Conservation (phyloP, 495 filamentous ascomycete genomes). For the Penicillium taxi region DNA sequence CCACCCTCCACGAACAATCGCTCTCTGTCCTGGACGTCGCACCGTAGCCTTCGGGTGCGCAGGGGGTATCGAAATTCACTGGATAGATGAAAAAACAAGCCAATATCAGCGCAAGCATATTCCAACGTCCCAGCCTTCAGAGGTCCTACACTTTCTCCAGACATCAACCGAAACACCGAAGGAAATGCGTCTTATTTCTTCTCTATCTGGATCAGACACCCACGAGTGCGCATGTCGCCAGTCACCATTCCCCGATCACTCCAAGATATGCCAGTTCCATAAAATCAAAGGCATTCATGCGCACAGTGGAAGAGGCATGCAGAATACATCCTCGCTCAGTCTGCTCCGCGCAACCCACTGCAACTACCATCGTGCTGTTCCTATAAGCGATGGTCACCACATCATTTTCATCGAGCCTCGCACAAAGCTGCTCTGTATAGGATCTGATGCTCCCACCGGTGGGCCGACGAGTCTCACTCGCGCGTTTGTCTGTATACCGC, state of each 20-base stretch:
- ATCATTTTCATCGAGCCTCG: constrained; percentile 62
- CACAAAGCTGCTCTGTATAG: constrained; percentile 53
- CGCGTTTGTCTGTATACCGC: constrained; percentile 33
- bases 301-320: constrained; percentile 18
- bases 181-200: constrained; percentile 59
- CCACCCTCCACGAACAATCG: constrained; percentile 58
- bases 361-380: constrained; percentile 62
- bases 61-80: constrained; percentile 62
- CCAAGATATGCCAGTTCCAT: constrained; percentile 26
- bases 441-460: constrained; percentile 56
- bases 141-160: constrained; percentile 60
- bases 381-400: constrained; percentile 61
- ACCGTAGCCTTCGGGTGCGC: constrained; percentile 67
- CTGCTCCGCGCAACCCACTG: constrained; percentile 37
- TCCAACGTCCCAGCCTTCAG: constrained; percentile 57
- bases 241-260: constrained; percentile 18
- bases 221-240: constrained; percentile 29
- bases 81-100: constrained; percentile 56
- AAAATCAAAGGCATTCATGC: constrained; percentile 21
- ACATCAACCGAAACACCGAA: constrained; percentile 38
- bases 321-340: constrained; percentile 21
- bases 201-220: constrained; percentile 44
- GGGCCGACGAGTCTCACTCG: constrained; percentile 42
- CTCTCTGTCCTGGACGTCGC: constrained; percentile 59
- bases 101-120: constrained; percentile 55